Percentiles rank a stretch among this genome's conserved stretches.
phyloP scores from a whole-genome alignment of 176 grass and related monocot genomes.

The Musa acuminata region DNA sequence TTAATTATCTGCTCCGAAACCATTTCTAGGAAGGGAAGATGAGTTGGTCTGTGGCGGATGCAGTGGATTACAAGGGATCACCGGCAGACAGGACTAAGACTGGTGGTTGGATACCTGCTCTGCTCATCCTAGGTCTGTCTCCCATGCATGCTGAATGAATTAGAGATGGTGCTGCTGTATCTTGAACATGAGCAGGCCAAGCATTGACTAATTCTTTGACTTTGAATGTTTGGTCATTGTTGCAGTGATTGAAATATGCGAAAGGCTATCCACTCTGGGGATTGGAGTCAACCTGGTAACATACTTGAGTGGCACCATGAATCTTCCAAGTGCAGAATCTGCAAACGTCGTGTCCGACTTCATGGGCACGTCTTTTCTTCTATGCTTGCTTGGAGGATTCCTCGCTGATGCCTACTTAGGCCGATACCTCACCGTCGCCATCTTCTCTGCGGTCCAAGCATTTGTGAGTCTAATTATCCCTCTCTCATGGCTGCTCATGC shows the following conservation, averaged over 20 bases:
- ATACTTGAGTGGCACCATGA: conserved; percentile 66
- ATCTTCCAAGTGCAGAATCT: conserved; percentile 61
- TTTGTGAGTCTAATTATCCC: conserved; percentile 19
- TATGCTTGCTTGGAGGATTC: conserved; percentile 83
- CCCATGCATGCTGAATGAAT: no score
- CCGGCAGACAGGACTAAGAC: conserved; percentile 53
- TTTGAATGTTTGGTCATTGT: no score
- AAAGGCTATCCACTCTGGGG: conserved; percentile 85
- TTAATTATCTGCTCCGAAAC: not conserved
- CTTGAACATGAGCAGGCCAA: no score
- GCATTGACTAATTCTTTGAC: not conserved
- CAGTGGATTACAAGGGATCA: conserved; percentile 62
- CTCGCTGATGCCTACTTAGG: conserved; percentile 87
- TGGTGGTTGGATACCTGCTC: conserved; percentile 66
- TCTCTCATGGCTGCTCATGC: no score
- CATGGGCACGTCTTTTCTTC: conserved; percentile 87
- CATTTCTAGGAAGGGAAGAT: not conserved
- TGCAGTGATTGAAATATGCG: conserved; percentile 66
- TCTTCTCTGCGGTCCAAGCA: conserved; percentile 59
- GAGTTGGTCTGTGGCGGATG: conserved; percentile 33
- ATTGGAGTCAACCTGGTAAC: conserved; percentile 91
- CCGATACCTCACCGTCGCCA: conserved; percentile 78
- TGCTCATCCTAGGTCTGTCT: conserved; percentile 43
- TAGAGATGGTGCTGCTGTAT: no score
- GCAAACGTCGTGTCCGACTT: conserved; percentile 89